These are phyloP conservation scores for Amanita exitialis DNA, from an alignment of 768 basidiomycete genomes.

Conservation along the genomic window DNA sequence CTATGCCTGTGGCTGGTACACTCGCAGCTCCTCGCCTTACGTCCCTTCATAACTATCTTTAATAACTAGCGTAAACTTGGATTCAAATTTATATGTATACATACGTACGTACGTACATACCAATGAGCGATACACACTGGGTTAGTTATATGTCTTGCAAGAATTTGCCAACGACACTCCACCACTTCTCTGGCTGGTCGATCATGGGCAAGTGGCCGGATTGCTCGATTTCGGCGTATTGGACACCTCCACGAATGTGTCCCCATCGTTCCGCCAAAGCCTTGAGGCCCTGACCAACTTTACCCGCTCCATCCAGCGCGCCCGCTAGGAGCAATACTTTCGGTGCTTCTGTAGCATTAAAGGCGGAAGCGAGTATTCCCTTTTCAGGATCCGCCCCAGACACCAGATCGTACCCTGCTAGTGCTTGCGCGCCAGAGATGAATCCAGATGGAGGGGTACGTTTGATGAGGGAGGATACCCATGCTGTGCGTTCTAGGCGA, in stretches of 20 bases:
- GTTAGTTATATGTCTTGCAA: neutral
- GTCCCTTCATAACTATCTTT: neutral
- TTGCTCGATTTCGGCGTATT: conserved; percentile 23
- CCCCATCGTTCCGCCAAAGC: conserved; percentile 25
- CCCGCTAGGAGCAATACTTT: conserved; percentile 36
- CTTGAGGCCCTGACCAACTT: conserved; percentile 28
- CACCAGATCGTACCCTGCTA: conserved; percentile 34
- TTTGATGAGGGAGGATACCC: conserved; percentile 27
- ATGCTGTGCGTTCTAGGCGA: conserved; percentile 12
- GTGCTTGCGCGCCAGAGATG: conserved; percentile 32
- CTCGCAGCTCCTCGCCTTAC: neutral
- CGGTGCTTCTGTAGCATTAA: conserved; percentile 15
- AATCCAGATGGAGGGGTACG: conserved; percentile 33
- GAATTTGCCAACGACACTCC: conserved; percentile 22
- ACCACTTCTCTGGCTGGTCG: conserved; percentile 34
- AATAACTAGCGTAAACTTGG: neutral
- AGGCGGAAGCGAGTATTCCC: neutral
- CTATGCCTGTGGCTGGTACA: neutral
- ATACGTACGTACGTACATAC: neutral
- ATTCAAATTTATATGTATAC: neutral
- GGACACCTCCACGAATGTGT: conserved; percentile 8
- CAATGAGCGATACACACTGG: neutral
- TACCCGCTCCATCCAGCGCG: conserved; percentile 36
- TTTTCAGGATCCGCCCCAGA: neutral
- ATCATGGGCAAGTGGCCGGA: conserved; percentile 46